Conservation (phyloP, 2,329 filamentous ascomycete species). For the Keithomyces neogunnii region DNA sequence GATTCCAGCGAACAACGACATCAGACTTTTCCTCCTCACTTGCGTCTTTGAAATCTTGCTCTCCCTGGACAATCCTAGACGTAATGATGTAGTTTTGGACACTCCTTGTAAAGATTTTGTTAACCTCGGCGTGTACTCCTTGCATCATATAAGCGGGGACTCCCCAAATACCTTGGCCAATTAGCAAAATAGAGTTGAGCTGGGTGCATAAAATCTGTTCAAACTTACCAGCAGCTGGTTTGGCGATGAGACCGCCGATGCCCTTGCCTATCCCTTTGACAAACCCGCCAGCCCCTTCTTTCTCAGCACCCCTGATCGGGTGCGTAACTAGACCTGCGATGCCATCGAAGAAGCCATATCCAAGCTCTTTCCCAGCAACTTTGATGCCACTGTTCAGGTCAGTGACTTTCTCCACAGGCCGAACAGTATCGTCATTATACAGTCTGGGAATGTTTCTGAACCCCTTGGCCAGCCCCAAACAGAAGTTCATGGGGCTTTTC, state of each 20-base stretch:
- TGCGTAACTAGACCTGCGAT: slow-evolving; percentile 75
- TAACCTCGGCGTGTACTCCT: slow-evolving; percentile 70
- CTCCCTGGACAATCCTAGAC: slow-evolving; percentile 67
- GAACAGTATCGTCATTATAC: slow-evolving; percentile 76
- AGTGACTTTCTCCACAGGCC: slow-evolving; percentile 71
- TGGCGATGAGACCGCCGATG: slow-evolving; percentile 70
- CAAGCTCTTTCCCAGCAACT: slow-evolving; percentile 71
- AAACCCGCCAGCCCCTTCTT: slow-evolving; percentile 48
- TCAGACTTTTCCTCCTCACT: slow-evolving; percentile 52
- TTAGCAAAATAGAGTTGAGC: not conserved
- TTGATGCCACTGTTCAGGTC: slow-evolving; percentile 67
- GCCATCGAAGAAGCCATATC: slow-evolving; percentile 71
- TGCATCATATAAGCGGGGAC: slow-evolving; percentile 77
- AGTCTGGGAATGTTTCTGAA: slow-evolving; percentile 82
- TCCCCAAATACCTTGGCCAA: slow-evolving; percentile 41
- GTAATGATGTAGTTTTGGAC: slow-evolving; percentile 74
- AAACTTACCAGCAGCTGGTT: slow-evolving; percentile 65
- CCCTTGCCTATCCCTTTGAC: slow-evolving; percentile 77
- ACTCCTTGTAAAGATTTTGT: slow-evolving; percentile 60
- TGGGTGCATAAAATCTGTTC: not conserved
- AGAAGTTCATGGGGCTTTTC: slow-evolving; percentile 78
- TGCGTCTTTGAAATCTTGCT: slow-evolving; percentile 50
- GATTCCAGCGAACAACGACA: slow-evolving; percentile 59
- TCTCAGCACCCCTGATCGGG: slow-evolving; percentile 52
- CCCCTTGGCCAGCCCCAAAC: slow-evolving; percentile 71